phyloP scores from a whole-genome alignment of 73 alveolate genomes.

The Tetrahymena malaccensis region DNA sequence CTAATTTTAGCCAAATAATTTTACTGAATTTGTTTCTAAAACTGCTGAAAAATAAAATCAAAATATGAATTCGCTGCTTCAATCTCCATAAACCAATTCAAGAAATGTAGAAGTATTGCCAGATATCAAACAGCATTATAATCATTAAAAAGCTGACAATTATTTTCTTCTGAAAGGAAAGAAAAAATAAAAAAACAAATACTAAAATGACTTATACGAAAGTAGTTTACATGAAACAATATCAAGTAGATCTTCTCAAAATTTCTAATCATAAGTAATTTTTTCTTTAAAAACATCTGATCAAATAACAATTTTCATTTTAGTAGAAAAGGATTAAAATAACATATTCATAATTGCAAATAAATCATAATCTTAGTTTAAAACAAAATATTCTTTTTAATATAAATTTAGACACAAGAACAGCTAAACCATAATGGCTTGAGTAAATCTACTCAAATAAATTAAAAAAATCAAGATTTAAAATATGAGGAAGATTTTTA shows the following conservation, averaged over 20 bases:
- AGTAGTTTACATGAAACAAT: not conserved
- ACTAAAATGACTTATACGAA: not conserved
- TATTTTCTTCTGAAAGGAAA: not conserved
- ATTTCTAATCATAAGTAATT: not conserved
- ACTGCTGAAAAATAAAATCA: not conserved
- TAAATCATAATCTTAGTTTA: too few relatives aligned
- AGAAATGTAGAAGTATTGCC: not conserved
- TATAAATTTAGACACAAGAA: not conserved
- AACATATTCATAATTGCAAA: too few relatives aligned
- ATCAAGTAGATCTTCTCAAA: not conserved
- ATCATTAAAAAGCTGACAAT: not conserved
- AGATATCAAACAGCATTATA: not conserved
- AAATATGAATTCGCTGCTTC: not conserved
- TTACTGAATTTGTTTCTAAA: not conserved
- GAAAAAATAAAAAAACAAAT: too few relatives aligned
- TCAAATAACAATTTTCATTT: too few relatives aligned
- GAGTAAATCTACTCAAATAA: not conserved
- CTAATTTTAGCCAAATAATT: too few relatives aligned
- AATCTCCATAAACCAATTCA: not conserved
- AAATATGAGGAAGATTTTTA: not conserved
- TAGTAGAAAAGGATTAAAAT: too few relatives aligned
- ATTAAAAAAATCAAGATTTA: not conserved
- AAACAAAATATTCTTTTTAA: too few relatives aligned
- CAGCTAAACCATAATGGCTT: not conserved
- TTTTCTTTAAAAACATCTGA: too few relatives aligned